These are phyloP conservation scores for Aspergillus homomorphus DNA, from an alignment of 495 filamentous ascomycete genomes.

Conservation along the genomic window DNA sequence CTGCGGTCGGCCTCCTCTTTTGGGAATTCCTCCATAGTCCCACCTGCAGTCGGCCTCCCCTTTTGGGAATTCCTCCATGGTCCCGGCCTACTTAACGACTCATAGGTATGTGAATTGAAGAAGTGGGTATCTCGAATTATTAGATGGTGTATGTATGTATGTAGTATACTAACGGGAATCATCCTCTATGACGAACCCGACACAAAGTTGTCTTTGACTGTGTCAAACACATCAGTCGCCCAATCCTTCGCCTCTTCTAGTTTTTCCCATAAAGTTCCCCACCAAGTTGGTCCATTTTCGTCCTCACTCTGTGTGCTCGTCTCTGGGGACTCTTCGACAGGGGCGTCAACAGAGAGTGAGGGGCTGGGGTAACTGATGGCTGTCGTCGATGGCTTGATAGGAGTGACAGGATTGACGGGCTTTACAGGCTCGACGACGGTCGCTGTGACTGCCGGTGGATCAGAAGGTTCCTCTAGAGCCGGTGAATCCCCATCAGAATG, in stretches of 20 bases:
- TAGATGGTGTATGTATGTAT: slow-evolving; percentile 10
- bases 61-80: not conserved
- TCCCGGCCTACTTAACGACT: too few relatives aligned
- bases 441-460: slow-evolving; percentile 29
- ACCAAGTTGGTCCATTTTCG: slow-evolving; percentile 32
- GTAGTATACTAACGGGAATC: not conserved
- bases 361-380: not conserved
- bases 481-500: slow-evolving; percentile 53
- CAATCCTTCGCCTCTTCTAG: slow-evolving; percentile 39
- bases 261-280: slow-evolving; percentile 33
- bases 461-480: slow-evolving; percentile 34
- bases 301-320: slow-evolving; percentile 23
- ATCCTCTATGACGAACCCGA: not conserved
- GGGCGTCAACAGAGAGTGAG: not conserved
- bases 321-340: slow-evolving; percentile 16
- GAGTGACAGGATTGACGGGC: too few relatives aligned
- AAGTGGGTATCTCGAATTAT: slow-evolving; percentile 13
- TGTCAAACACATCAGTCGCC: slow-evolving; percentile 34
- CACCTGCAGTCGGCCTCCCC: not conserved
- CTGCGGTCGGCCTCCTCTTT: not conserved
- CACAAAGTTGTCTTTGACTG: slow-evolving; percentile 35
- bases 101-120: too few relatives aligned
- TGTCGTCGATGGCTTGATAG: not conserved
- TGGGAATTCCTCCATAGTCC: not conserved
- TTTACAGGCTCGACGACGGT: not conserved